Conservation (phyloP, 371 early-diverging fungal genomes). For the Mucor circinelloides region DNA sequence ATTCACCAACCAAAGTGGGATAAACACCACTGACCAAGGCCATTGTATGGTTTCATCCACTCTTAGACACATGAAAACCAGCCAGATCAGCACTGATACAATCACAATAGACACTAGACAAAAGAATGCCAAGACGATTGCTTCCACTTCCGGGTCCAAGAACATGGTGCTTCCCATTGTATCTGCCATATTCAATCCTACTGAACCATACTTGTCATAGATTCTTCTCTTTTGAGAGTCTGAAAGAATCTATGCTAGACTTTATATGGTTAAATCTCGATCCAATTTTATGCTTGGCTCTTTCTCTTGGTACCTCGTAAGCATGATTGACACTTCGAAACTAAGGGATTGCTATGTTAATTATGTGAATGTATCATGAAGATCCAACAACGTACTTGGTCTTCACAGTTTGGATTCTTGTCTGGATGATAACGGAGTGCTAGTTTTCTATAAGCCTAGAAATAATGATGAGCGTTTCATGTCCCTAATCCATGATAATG, state of each 20-base stretch:
- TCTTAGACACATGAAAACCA: slow-evolving; percentile 73
- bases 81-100: slow-evolving; percentile 72
- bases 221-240: slow-evolving; percentile 77
- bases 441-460: slow-evolving; percentile 45
- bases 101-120: slow-evolving; percentile 56
- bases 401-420: slow-evolving; percentile 60
- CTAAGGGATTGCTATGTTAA: slow-evolving; percentile 25
- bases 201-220: slow-evolving; percentile 88
- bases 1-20: slow-evolving; percentile 80
- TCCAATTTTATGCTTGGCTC: not conserved
- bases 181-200: slow-evolving; percentile 81
- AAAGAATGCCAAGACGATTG: slow-evolving; percentile 69
- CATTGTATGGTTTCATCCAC: slow-evolving; percentile 71
- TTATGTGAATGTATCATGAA: not conserved
- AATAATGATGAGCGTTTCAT: not conserved
- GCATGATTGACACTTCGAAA: slow-evolving; percentile 83
- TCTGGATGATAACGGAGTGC: slow-evolving; percentile 85
- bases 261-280: not conserved
- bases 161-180: slow-evolving; percentile 72
- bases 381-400: slow-evolving; percentile 51
- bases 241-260: slow-evolving; percentile 38
- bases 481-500: not conserved
- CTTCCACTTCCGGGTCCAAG: slow-evolving; percentile 77
- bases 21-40: slow-evolving; percentile 75
- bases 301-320: slow-evolving; percentile 62